phyloP scores from a whole-genome alignment of 805 yeast species.

The Metschnikowia gruessii region DNA sequence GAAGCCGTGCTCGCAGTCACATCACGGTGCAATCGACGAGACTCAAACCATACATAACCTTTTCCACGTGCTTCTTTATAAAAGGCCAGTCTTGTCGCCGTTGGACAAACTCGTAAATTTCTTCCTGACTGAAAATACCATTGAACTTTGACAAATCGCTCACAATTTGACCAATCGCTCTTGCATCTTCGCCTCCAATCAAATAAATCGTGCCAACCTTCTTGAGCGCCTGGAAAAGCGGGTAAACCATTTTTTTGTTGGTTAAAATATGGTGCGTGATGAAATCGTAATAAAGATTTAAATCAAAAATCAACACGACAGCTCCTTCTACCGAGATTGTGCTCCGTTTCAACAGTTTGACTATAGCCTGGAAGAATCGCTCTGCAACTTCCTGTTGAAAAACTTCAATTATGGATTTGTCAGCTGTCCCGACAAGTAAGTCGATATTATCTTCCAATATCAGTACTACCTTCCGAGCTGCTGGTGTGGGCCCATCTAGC shows the following conservation, averaged over 20 bases:
- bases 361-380: conserved; percentile 71
- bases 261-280: conserved; percentile 47
- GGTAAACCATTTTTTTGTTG: conserved; percentile 65
- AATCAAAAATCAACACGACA: conserved; percentile 71
- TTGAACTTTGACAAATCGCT: conserved; percentile 82
- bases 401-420: conserved; percentile 82
- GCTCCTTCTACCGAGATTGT: conserved; percentile 82
- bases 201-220: conserved; percentile 82
- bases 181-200: conserved; percentile 68
- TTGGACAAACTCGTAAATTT: conserved; percentile 87
- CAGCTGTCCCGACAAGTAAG: conserved; percentile 76
- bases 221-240: conserved; percentile 75
- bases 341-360: conserved; percentile 69
- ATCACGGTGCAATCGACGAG: conserved; percentile 68
- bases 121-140: conserved; percentile 89
- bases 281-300: conserved; percentile 76
- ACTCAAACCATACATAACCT: conserved; percentile 91
- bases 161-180: conserved; percentile 77
- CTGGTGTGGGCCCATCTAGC: conserved; percentile 47
- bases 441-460: conserved; percentile 70
- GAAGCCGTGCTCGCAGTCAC: conserved; percentile 22
- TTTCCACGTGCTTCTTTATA: conserved; percentile 79
- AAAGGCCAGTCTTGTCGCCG: conserved; percentile 82
- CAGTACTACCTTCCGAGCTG: conserved; percentile 61
- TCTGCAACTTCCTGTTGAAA: conserved; percentile 94